Base-by-base conservation (phyloP, 768 basidiomycete species). In the Mycena pura region DNA sequence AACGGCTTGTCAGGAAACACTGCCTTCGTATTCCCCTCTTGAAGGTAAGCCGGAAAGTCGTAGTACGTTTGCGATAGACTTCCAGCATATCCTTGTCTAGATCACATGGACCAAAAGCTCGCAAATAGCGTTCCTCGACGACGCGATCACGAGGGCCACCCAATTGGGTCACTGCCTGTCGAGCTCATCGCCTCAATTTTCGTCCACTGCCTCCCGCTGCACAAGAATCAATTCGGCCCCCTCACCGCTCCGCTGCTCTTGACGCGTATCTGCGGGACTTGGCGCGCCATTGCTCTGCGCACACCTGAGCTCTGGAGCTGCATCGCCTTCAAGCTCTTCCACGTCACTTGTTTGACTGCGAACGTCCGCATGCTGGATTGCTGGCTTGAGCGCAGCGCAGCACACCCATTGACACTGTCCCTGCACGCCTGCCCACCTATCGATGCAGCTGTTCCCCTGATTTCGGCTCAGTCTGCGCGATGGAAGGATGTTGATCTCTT, bases 151-250 rank as follows among this genome's bases (percentile, higher is more conserved):
- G n/a, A n/a, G n/a, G n/a, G n/a, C n/a, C n/a, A n/a, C n/a, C n/a
- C n/a, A n/a, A n/a, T n/a, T n/a, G n/a, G n/a, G n/a, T n/a, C n/a
- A n/a, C 45, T 57, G 9, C 45, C 55, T 14, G 15, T 27, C 34
- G 55, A 57, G 46, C 55, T 57, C 2, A 14, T 57, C 45, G 29
- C 55, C 34, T 14, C 21, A 13, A 46, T 57, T 27, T 57, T 57
- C 46, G 3, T 57, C 36, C 55, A 57, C 45, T 57, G 55, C 19
- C 55, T 57, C 6, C 55, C 55, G 6, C 5, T 19, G 46, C n/a
- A 19, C 34, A 6, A n/a, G 36, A 32, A 24, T 22, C n/a, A 55
- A 22, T 36, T 57, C 10, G 22, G n/a, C 19, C 24, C 55, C 3
- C n/a, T 15, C 22, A 46, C 34, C 17, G 55, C 55, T 13, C 55